A percentile compares a stretch with the other conserved stretches of the same genome.
Conservation (phyloP, 768 basidiomycete genomes). For the Lentinula sp. region DNA sequence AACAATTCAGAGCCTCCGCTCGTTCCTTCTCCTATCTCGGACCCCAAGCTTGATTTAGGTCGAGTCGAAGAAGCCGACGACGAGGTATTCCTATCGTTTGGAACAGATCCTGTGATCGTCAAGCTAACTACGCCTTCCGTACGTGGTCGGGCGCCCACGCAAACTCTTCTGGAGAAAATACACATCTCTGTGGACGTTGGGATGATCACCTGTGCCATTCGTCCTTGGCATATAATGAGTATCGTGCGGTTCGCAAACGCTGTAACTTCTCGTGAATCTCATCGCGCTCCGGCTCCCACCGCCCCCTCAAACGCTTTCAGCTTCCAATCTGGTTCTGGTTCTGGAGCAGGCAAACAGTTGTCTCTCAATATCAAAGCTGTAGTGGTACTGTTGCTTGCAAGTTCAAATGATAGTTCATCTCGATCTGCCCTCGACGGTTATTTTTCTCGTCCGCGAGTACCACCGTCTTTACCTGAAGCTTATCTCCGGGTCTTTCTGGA, state of each 20-base stretch:
- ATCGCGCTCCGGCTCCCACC: conserved; percentile 5
- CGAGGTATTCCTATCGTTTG: conserved; percentile 54
- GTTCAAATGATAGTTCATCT: conserved; percentile 4
- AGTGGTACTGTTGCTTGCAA: conserved; percentile 36
- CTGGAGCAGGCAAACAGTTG: conserved; percentile 25
- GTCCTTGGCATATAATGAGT: conserved; percentile 49
- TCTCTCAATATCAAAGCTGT: conserved; percentile 35
- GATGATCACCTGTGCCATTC: conserved; percentile 47
- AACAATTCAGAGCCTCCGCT: background rate
- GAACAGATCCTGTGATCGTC: conserved; percentile 54
- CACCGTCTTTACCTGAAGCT: conserved; percentile 40
- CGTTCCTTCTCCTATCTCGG: background rate
- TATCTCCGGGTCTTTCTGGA: conserved; percentile 55
- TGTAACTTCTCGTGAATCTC: conserved; percentile 17
- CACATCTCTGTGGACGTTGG: conserved; percentile 40
- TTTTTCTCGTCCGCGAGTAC: conserved; percentile 54
- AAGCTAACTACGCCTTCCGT: conserved; percentile 42
- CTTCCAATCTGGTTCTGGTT: conserved; percentile 7
- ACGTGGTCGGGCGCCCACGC: background rate
- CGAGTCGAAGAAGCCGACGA: conserved; percentile 18
- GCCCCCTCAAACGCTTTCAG: conserved; percentile 12
- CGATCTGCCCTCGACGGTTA: conserved; percentile 27
- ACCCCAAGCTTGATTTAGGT: background rate
- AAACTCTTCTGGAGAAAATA: conserved; percentile 22
- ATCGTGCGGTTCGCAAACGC: conserved; percentile 36